Conservation (phyloP, 139 green algal genomes). For the Zygnema circumcarinatum region DNA sequence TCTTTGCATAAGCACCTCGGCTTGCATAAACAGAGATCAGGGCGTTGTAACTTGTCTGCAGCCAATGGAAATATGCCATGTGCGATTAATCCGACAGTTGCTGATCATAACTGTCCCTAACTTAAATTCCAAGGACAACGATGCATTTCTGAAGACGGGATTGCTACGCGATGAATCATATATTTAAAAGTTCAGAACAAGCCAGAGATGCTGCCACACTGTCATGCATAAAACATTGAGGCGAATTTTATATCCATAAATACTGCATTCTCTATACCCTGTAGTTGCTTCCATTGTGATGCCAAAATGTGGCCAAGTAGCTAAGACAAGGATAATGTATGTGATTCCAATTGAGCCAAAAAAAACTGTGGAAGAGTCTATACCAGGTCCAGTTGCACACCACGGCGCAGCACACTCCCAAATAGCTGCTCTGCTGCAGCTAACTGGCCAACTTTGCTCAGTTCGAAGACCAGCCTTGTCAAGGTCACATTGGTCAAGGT, state of each 20-base stretch:
- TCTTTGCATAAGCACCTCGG: not conserved
- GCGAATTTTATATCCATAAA: too few species aligned
- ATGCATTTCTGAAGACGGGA: too few species aligned
- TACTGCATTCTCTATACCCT: too few species aligned
- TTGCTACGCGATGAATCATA: not conserved
- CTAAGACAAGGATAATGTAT: not conserved
- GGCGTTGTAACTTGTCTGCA: not conserved
- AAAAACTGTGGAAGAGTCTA: not conserved
- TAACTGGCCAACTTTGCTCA: not conserved
- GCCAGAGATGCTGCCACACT: not conserved
- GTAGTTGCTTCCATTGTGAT: too few species aligned
- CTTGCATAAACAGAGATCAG: not conserved
- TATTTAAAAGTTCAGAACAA: not conserved
- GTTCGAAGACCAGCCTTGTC: not conserved
- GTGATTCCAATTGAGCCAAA: not conserved
- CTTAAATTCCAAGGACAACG: too few species aligned
- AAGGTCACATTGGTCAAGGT: not conserved
- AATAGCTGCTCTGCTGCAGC: not conserved
- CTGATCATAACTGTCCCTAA: too few species aligned
- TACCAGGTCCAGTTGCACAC: not conserved
- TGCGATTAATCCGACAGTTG: too few species aligned
- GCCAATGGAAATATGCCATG: too few species aligned
- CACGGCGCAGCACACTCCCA: not conserved
- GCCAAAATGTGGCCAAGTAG: too few species aligned
- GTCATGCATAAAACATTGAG: too few species aligned